Conservation (phyloP, 1,139 yeast species). For the Pichia norvegensis region DNA sequence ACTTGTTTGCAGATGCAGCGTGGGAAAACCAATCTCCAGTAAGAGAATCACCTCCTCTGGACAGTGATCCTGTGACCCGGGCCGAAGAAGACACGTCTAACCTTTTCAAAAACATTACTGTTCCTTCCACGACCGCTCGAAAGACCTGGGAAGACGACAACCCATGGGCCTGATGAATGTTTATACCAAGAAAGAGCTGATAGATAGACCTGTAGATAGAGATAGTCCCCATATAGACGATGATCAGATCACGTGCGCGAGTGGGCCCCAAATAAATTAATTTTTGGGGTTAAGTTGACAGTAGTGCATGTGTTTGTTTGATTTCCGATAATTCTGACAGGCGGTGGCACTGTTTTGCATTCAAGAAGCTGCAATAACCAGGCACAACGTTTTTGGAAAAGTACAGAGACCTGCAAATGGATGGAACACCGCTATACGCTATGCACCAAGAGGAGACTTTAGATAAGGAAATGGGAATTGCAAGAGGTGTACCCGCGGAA, state of each 20-base stretch:
- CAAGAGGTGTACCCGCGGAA: constrained; percentile 3
- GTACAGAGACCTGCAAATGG: neutral
- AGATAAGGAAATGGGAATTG: neutral
- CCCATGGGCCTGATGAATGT: constrained; percentile 29
- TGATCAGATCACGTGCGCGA: too few relatives aligned
- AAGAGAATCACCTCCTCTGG: neutral
- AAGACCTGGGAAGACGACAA: constrained; percentile 32
- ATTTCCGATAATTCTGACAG: too few relatives aligned
- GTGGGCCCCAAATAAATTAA: too few relatives aligned
- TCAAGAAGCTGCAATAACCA: neutral
- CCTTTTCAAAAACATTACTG: constrained; percentile 41
- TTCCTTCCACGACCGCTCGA: constrained; percentile 47
- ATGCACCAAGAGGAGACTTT: constrained; percentile 3
- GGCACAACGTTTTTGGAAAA: neutral
- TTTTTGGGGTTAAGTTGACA: too few relatives aligned
- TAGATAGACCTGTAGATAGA: too few relatives aligned
- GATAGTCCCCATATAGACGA: too few relatives aligned
- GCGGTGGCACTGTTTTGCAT: neutral
- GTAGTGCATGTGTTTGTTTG: too few relatives aligned
- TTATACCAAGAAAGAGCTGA: too few relatives aligned
- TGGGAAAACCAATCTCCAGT: neutral
- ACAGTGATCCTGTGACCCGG: neutral
- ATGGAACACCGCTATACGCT: constrained; percentile 4
- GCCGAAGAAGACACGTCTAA: constrained; percentile 29
- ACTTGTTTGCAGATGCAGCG: neutral